Conservation (phyloP, 768 basidiomycete species). For the Trametes elegans region DNA sequence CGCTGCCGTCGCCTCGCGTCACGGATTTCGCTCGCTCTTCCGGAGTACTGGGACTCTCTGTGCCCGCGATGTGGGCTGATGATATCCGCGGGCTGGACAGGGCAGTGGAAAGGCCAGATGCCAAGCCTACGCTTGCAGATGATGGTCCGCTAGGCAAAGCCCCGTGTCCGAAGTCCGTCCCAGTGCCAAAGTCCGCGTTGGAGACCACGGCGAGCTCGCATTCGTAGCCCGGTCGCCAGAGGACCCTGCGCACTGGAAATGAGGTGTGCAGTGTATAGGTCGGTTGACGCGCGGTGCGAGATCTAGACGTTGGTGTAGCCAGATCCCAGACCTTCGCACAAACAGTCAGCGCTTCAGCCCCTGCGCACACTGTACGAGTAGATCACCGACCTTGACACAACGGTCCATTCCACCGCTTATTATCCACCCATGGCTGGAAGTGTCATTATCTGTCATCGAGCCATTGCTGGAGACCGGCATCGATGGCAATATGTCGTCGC, state of each 20-base stretch:
- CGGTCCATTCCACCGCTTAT: conserved; percentile 79
- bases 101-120: conserved; percentile 6
- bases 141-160: conserved; percentile 1
- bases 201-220: conserved; percentile 76
- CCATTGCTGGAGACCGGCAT: conserved; percentile 6
- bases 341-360: too few species aligned
- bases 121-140: conserved; percentile 2
- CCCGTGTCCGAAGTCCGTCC: conserved; percentile 22
- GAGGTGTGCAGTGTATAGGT: conserved; percentile 72
- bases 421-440: conserved; percentile 60
- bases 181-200: conserved; percentile 51
- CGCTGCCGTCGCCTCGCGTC: conserved; percentile 33
- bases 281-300: conserved; percentile 61
- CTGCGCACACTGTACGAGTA: too few species aligned
- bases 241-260: conserved; percentile 68
- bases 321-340: conserved; percentile 68
- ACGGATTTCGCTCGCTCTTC: conserved; percentile 10
- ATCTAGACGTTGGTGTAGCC: conserved; percentile 37
- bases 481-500: conserved; percentile 25
- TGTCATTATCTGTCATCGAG: conserved; percentile 15
- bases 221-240: conserved; percentile 76
- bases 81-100: conserved; percentile 23
- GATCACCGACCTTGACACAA: conserved; percentile 62
- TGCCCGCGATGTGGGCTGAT: conserved; percentile 13
- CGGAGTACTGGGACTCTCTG: conserved; percentile 8